These are phyloP conservation scores for Coemansia sp. DNA, from an alignment of 192 early-diverging fungal genomes.

Conservation along the genomic window DNA sequence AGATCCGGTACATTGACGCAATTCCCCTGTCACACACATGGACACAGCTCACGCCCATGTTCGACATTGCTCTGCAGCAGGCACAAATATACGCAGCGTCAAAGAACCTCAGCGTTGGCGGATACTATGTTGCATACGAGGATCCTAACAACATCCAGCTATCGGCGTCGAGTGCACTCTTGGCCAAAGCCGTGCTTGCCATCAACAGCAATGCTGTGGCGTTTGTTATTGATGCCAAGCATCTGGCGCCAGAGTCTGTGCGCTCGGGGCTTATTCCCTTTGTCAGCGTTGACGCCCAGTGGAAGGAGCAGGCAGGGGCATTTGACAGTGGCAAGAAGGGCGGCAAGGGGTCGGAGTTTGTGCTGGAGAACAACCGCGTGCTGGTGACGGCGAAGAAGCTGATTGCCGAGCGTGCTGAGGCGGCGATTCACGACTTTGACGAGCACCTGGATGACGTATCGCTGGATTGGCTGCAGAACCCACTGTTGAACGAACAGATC, in stretches of 20 bases:
- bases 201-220: constrained; percentile 25
- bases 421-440: constrained; percentile 53
- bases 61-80: constrained; percentile 83
- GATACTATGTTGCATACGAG: constrained; percentile 53
- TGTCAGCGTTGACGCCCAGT: constrained; percentile 30
- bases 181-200: constrained; percentile 31
- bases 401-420: constrained; percentile 38
- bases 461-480: constrained; percentile 54
- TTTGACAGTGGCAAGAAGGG: constrained; percentile 9
- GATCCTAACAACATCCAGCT: constrained; percentile 31
- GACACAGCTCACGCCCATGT: constrained; percentile 75
- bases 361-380: constrained; percentile 49
- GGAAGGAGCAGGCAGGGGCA: constrained; percentile 40
- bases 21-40: constrained; percentile 85
- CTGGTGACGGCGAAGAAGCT: constrained; percentile 35
- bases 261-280: constrained; percentile 30
- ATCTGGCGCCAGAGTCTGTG: constrained; percentile 21
- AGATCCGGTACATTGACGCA: constrained; percentile 60
- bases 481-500: constrained; percentile 36
- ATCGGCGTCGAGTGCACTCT: constrained; percentile 32
- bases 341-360: constrained; percentile 23
- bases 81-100: constrained; percentile 50
- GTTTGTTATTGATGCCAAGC: constrained; percentile 47
- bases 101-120: constrained; percentile 28
- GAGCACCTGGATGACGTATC: constrained; percentile 51